Conservation (phyloP, 306 rosid species). For the Ormosia semicastrata region DNA sequence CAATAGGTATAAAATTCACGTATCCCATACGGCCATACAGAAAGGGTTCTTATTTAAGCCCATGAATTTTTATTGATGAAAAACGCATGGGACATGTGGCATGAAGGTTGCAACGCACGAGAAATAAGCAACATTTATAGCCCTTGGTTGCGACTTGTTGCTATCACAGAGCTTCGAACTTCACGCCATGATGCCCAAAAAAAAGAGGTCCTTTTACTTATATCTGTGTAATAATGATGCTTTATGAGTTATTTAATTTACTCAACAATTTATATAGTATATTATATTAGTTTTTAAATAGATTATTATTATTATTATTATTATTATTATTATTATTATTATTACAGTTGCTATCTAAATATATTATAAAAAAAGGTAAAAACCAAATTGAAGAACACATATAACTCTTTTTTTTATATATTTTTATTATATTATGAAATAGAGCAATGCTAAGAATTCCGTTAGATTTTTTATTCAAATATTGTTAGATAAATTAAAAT, state of each 20-base stretch:
- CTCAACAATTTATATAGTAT: no score
- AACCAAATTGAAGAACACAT: no score
- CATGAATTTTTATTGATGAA: background rate
- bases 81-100: background rate
- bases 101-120: slow-evolving; percentile 14
- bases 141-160: slow-evolving; percentile 1
- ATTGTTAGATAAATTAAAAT: no score
- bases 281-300: no score
- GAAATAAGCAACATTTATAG: slow-evolving; percentile 21
- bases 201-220: background rate
- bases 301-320: no score
- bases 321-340: no score
- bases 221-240: slow-evolving; percentile 5
- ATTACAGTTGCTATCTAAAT: no score
- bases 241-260: background rate
- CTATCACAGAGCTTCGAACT: background rate
- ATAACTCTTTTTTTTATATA: no score
- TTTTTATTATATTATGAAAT: no score
- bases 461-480: no score
- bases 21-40: background rate
- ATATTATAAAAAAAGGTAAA: no score
- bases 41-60: background rate
- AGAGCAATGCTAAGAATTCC: no score
- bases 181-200: background rate
- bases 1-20: background rate